Evolutionary conservation across 208 protist genomes (phyloP), one percentile per base, ranked within the genome.

Genomic region (Wallacemonas sp.): DNA sequence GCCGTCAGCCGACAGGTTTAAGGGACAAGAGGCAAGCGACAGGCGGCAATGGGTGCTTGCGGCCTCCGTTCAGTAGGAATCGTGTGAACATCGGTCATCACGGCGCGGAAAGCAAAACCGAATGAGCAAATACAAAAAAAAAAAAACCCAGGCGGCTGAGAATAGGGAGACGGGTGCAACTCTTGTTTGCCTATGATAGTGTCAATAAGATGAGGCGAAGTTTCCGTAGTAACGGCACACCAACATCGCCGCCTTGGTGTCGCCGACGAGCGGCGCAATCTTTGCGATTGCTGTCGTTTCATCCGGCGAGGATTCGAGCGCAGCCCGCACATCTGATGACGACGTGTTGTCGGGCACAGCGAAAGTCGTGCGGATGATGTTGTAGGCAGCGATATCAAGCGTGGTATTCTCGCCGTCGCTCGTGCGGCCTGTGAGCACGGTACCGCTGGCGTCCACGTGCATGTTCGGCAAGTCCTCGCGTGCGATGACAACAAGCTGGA

Each of bases 291-390:
- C 55, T 21, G 34, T 62, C 13, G 24, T 12, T 34, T 44, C 38
- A 39, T 48, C 29, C 3, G 68, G 36, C 0, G 63, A 39, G 27
- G 66, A 38, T n/a, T 12, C 36, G 17, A 77, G 61, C 15, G 72
- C n/a, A 8, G 68, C 54, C 0, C 88, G 78, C n/a, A 94, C 72
- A 5, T 63, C 42, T 5, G 85, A 83, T 0, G 88, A 91, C 0
- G 79, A 90, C 3, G 84, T 87, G 46, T 72, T 54, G 39, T 84
- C 79, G 2, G 71, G 42, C 3, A 30, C 42, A 0, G 45, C 46
- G 29, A 89, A 81, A 27, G 42, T 29, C 19, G 76, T 73, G 41
- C 77, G 80, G 32, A 71, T 68, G 53, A 92, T 84, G 5, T 52
- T 39, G 53, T 87, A 89, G 5, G 33, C 13, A 0, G 70, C 53